These are phyloP conservation scores for Acanthamoeba culbertsoni DNA, from an alignment of 208 protist species.

Conservation along the genomic window DNA sequence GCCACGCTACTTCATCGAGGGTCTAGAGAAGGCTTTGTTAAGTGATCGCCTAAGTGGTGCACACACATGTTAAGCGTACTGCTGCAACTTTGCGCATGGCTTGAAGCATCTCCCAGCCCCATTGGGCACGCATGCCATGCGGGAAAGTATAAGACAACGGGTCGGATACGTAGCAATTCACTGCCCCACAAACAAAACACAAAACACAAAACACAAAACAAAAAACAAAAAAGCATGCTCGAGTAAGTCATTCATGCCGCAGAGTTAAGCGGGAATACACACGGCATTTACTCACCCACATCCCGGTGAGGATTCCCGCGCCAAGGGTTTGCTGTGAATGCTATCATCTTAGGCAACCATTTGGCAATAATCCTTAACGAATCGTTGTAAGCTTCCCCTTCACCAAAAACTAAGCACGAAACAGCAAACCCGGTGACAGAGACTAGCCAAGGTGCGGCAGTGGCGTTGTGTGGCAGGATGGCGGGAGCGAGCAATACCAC, in stretches of 20 bases:
- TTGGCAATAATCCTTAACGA: not conserved
- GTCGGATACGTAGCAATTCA: constrained; percentile 16
- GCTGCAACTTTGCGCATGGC: too few species aligned
- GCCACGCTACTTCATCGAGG: too few species aligned
- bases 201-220: not conserved
- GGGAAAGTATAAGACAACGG: not conserved
- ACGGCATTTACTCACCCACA: not conserved
- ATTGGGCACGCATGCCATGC: not conserved
- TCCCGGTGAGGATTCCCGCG: not conserved
- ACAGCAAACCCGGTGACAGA: not conserved
- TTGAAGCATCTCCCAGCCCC: not conserved
- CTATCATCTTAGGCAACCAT: constrained; percentile 18
- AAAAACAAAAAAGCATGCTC: not conserved
- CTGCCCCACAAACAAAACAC: not conserved
- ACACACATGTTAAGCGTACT: too few species aligned
- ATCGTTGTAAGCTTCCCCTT: not conserved
- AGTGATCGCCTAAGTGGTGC: too few species aligned
- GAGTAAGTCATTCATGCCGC: not conserved
- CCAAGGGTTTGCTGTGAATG: not conserved
- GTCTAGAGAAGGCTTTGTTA: too few species aligned
- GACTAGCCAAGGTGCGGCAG: not conserved
- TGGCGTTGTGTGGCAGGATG: not conserved
- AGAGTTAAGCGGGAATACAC: not conserved
- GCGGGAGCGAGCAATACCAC: constrained; percentile 31
- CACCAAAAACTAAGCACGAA: not conserved